Evolutionary conservation across 345 rosid species (phyloP).

Genomic region (Populus tremula): DNA sequence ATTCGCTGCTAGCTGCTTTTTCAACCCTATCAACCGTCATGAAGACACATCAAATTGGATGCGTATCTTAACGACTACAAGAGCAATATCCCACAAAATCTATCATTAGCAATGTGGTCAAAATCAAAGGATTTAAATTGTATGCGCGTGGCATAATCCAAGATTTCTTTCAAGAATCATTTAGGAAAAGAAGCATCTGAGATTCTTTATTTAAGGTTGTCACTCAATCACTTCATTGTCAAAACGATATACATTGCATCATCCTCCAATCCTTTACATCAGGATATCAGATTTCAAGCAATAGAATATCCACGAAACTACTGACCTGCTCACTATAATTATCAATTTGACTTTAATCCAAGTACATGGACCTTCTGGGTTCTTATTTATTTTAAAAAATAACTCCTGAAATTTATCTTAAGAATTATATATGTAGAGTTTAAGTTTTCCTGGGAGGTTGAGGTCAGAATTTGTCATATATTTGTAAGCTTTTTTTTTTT

Average conservation of each 20-base stretch:
- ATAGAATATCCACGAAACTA: neutral
- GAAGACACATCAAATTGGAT: constrained; percentile 1
- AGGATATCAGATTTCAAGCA: neutral
- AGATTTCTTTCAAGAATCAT: neutral
- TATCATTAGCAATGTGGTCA: constrained; percentile 1
- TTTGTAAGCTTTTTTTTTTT: too few relatives aligned
- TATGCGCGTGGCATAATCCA: too few relatives aligned
- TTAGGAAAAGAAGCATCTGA: neutral
- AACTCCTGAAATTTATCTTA: too few relatives aligned
- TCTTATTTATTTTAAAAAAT: too few relatives aligned
- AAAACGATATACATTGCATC: constrained; percentile 6
- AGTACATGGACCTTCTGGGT: too few relatives aligned
- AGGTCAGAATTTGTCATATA: too few relatives aligned
- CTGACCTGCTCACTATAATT: neutral
- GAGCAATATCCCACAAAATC: constrained; percentile 11
- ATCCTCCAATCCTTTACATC: constrained; percentile 8
- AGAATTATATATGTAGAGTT: too few relatives aligned
- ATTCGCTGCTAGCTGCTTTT: constrained; percentile 10
- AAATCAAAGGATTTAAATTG: constrained; percentile 5
- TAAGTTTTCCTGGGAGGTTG: too few relatives aligned
- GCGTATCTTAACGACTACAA: constrained; percentile 11
- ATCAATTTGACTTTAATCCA: too few relatives aligned
- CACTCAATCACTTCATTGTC: constrained; percentile 1
- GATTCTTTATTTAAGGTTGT: neutral
- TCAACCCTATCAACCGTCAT: neutral